Conservation (phyloP, 2,329 filamentous ascomycete species). For the Colletotrichum tamarilloi region DNA sequence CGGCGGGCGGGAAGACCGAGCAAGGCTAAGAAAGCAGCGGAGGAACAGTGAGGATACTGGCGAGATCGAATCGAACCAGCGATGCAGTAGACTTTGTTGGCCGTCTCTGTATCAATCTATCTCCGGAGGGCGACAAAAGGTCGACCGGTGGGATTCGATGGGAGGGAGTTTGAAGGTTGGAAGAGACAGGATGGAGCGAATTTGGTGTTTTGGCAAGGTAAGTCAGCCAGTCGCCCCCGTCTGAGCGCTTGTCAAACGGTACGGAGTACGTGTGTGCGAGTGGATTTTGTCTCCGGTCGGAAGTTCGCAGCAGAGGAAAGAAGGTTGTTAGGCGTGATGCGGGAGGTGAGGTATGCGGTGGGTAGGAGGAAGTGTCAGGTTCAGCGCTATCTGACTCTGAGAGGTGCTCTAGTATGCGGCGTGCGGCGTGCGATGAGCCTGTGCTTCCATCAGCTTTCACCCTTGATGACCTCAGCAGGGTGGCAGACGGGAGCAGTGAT, state of each 20-base stretch:
- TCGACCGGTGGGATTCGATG: slow-evolving; percentile 14
- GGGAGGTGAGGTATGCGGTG: slow-evolving; percentile 20
- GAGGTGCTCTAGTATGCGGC: neutral
- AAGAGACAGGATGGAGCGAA: slow-evolving; percentile 22
- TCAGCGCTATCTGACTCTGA: neutral
- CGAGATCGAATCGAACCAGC: slow-evolving; percentile 25
- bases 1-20: slow-evolving; percentile 34
- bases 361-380: slow-evolving; percentile 8
- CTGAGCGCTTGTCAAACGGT: slow-evolving; percentile 36
- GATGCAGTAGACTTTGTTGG: neutral
- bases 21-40: slow-evolving; percentile 8
- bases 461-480: neutral
- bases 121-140: neutral
- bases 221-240: slow-evolving; percentile 19
- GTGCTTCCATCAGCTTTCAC: neutral
- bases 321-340: slow-evolving; percentile 20
- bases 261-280: slow-evolving; percentile 24
- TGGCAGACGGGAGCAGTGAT: neutral
- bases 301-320: slow-evolving; percentile 25
- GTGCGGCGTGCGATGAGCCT: neutral
- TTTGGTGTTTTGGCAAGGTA: slow-evolving; percentile 34
- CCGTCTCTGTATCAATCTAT: neutral
- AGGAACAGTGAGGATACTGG: slow-evolving; percentile 6
- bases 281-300: slow-evolving; percentile 26
- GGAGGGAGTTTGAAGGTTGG: slow-evolving; percentile 13